These are phyloP conservation scores for Aegilops longissima DNA, from an alignment of 176 grass and related monocot species.

Conservation along the genomic window DNA sequence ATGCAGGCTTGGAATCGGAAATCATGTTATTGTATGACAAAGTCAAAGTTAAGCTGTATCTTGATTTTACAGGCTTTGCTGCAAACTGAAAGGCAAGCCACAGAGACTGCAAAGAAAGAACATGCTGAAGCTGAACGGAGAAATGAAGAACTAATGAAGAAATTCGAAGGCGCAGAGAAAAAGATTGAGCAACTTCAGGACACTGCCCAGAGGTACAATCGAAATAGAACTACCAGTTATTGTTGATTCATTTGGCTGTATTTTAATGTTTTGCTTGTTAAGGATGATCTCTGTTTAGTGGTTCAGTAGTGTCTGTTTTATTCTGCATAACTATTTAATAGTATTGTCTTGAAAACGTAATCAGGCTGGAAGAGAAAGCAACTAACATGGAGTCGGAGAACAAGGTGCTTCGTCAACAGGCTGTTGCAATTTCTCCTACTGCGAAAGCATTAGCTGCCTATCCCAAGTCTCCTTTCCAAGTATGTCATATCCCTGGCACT, in stretches of 20 bases:
- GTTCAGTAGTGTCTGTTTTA: not conserved
- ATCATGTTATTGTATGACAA: conserved; percentile 10
- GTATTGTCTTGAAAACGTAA: not conserved
- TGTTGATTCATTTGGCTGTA: not conserved
- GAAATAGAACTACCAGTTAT: conserved; percentile 21
- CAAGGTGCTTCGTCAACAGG: conserved; percentile 96
- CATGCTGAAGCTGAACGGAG: conserved; percentile 61
- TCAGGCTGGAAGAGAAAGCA: conserved; percentile 90
- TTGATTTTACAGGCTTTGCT: conserved; percentile 62
- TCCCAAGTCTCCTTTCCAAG: conserved; percentile 58
- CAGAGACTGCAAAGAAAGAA: conserved; percentile 71
- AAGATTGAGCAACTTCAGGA: conserved; percentile 93
- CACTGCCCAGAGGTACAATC: conserved; percentile 74
- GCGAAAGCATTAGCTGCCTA: conserved; percentile 73
- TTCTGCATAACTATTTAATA: conserved; percentile 27
- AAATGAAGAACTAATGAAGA: conserved; percentile 88
- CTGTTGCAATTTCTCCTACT: conserved; percentile 90
- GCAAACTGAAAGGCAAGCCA: conserved; percentile 69
- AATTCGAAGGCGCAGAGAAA: conserved; percentile 78
- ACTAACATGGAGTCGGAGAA: conserved; percentile 93
- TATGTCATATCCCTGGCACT: conserved; percentile 24
- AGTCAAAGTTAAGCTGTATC: conserved; percentile 24
- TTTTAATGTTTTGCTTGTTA: conserved; percentile 27
- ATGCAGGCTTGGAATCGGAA: conserved; percentile 2
- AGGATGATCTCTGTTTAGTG: conserved; percentile 16